phyloP scores from a whole-genome alignment of 1,139 yeast species.

The Kodamaea suecica region DNA sequence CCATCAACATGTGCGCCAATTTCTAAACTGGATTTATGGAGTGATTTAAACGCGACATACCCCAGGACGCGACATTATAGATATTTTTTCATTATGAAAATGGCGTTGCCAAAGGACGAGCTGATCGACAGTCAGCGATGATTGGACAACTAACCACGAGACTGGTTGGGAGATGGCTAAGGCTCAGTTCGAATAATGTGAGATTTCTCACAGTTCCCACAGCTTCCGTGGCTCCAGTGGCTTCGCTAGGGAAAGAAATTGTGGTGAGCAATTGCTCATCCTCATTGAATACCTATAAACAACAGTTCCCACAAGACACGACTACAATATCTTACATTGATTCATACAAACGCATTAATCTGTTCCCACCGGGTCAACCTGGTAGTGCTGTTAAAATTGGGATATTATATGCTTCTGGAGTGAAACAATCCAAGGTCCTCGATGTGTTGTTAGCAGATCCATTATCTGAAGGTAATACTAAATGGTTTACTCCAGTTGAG shows the following conservation, averaged over 20 bases:
- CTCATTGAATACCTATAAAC: constrained; percentile 10
- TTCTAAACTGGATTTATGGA: too few relatives aligned
- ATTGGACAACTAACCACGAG: not conserved
- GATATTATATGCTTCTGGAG: constrained; percentile 23
- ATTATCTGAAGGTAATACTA: constrained; percentile 29
- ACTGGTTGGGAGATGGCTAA: not conserved
- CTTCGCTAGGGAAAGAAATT: too few relatives aligned
- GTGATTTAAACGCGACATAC: too few relatives aligned
- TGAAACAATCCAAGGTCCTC: constrained; percentile 27
- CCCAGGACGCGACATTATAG: too few relatives aligned
- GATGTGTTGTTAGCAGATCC: constrained; percentile 45
- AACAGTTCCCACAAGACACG: constrained; percentile 29
- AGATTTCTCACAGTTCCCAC: too few relatives aligned
- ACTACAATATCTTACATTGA: constrained; percentile 17
- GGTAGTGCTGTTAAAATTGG: constrained; percentile 28
- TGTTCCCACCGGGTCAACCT: constrained; percentile 8
- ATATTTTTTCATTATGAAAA: too few relatives aligned
- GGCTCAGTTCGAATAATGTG: not conserved
- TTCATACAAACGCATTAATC: constrained; percentile 11
- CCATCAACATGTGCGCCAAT: too few relatives aligned
- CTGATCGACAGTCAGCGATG: too few relatives aligned
- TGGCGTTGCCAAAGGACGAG: too few relatives aligned
- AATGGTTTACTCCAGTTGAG: constrained; percentile 31
- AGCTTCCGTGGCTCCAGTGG: too few relatives aligned
- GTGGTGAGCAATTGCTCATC: too few relatives aligned